Conservation (phyloP, 805 yeast species). For the Hanseniaspora mollemarum region DNA sequence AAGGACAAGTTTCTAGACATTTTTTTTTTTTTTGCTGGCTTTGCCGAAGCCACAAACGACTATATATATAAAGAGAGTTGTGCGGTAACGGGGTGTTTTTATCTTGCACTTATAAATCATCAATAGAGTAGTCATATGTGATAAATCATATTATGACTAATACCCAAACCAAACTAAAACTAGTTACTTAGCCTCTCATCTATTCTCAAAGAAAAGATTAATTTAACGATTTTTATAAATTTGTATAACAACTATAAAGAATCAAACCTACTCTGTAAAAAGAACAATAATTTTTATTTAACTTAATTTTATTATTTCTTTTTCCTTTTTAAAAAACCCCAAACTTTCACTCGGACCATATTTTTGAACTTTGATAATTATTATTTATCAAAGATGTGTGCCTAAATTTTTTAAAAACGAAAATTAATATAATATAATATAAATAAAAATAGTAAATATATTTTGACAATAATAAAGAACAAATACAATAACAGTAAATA, state of each 20-base stretch:
- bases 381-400: conserved; percentile 14
- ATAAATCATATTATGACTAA: no score
- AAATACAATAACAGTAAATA: background rate
- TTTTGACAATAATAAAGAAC: background rate
- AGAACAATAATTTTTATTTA: background rate
- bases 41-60: background rate
- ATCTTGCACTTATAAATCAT: background rate
- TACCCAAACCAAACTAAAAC: no score
- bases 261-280: background rate
- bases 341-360: background rate
- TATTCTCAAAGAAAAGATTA: no score
- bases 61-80: background rate
- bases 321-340: background rate
- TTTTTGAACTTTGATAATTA: conserved; percentile 7
- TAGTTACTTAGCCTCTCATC: no score
- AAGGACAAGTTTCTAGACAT: background rate
- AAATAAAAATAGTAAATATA: background rate
- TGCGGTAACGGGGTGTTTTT: background rate
- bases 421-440: background rate
- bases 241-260: background rate
- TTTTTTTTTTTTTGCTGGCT: background rate
- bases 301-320: background rate
- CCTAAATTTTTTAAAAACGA: conserved; percentile 6
- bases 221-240: no score
- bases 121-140: no score